phyloP scores from a whole-genome alignment of 2,329 filamentous ascomycete species.

The Diaporthe citriasiana region DNA sequence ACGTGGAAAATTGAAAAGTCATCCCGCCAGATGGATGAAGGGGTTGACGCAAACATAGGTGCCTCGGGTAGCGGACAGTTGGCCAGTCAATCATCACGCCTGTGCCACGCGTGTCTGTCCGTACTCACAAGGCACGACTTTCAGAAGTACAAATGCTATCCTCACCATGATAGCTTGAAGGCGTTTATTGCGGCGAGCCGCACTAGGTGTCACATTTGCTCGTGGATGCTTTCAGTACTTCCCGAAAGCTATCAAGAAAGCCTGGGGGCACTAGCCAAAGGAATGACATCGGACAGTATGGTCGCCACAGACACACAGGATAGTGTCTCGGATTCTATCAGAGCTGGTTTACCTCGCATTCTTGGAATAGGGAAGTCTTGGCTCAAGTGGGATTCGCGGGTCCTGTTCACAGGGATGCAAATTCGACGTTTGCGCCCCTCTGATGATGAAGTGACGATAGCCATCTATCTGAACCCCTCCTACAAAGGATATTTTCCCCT shows the following conservation, averaged over 20 bases:
- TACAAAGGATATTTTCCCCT: background rate
- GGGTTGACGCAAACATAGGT: background rate
- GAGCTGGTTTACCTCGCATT: too few species aligned
- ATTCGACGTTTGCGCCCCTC: fast-evolving
- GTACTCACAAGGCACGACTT: background rate
- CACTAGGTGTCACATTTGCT: background rate
- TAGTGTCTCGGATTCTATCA: too few species aligned
- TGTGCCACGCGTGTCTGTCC: background rate
- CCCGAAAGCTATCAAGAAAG: background rate
- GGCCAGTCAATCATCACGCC: background rate
- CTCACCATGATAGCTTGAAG: background rate
- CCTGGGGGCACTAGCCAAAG: background rate
- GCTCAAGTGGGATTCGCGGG: background rate
- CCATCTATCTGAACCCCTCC: background rate
- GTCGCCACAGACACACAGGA: background rate
- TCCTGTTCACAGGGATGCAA: background rate
- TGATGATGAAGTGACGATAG: background rate
- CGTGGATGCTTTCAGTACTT: background rate
- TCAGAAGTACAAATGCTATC: background rate
- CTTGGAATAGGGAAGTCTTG: too few species aligned
- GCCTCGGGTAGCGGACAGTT: background rate
- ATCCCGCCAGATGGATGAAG: too few species aligned
- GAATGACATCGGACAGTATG: background rate
- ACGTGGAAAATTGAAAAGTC: too few species aligned
- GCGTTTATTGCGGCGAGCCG: background rate